A percentile compares a stretch with the other conserved stretches of the same genome.
phyloP scores from a whole-genome alignment of 768 basidiomycete genomes.

The Kwoniella newhampshirensis region DNA sequence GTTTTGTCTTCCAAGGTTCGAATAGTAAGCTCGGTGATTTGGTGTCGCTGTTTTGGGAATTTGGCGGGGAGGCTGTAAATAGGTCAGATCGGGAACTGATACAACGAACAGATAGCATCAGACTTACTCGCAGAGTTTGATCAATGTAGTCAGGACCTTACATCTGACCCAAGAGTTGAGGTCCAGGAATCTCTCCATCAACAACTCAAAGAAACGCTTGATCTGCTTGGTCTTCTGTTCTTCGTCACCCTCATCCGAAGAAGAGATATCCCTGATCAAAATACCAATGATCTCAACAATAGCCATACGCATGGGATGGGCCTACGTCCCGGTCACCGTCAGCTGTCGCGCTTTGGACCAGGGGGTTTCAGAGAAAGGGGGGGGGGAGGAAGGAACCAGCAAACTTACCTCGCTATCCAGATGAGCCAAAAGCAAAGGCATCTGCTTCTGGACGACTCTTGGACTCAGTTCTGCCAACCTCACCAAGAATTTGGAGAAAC shows the following conservation, averaged over 20 bases:
- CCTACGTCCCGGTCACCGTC: too few relatives aligned
- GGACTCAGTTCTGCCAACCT: constrained; percentile 77
- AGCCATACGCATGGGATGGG: constrained; percentile 94
- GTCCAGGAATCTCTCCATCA: constrained; percentile 85
- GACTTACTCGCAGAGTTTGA: constrained; percentile 69
- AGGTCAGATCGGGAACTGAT: not conserved
- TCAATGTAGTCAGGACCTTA: constrained; percentile 76
- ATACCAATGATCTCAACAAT: constrained; percentile 84
- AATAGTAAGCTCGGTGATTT: constrained; percentile 72
- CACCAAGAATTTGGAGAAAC: constrained; percentile 80
- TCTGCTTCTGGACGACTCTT: constrained; percentile 79
- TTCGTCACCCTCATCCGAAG: constrained; percentile 57
- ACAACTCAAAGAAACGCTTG: constrained; percentile 72
- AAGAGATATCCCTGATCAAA: constrained; percentile 77
- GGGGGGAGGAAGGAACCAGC: not conserved
- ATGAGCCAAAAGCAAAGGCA: constrained; percentile 77
- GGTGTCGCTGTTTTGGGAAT: constrained; percentile 80
- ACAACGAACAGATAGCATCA: not conserved
- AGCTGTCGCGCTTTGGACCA: too few relatives aligned
- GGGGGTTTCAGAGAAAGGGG: not conserved
- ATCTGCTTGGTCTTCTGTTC: constrained; percentile 67
- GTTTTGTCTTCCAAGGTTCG: constrained; percentile 85
- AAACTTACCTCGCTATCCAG: constrained; percentile 80
- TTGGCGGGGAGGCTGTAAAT: constrained; percentile 61
- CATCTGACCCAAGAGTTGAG: constrained; percentile 84